phyloP scores from a whole-genome alignment of 2,329 filamentous ascomycete genomes.

The Exophiala mesophila region DNA sequence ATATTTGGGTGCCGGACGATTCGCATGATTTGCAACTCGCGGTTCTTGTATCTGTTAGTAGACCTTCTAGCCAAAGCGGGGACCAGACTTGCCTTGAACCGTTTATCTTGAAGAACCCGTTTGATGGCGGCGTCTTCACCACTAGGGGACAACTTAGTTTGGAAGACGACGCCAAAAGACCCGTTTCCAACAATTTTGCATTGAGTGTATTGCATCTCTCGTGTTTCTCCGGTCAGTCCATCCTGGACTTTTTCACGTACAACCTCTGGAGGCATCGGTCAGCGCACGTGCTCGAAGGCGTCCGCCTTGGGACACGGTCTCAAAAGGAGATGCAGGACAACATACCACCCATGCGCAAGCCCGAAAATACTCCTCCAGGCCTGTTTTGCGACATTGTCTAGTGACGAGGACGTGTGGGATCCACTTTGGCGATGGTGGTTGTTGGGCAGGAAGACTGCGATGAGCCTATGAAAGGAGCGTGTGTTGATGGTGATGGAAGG shows the following conservation, averaged over 20 bases:
- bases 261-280: constrained; percentile 61
- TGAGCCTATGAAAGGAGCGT: constrained; percentile 10
- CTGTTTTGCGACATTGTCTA: constrained; percentile 79
- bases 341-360: constrained; percentile 96
- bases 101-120: constrained; percentile 96
- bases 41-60: constrained; percentile 63
- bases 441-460: constrained; percentile 8
- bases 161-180: constrained; percentile 97
- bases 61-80: neutral
- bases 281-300: constrained; percentile 24
- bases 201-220: constrained; percentile 96
- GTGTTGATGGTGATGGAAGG: constrained; percentile 14
- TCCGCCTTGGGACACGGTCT: constrained; percentile 27
- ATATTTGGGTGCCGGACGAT: constrained; percentile 99
- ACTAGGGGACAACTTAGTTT: constrained; percentile 96
- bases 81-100: constrained; percentile 76
- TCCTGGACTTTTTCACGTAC: constrained; percentile 99
- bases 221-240: constrained; percentile 91
- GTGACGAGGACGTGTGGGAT: constrained; percentile 26
- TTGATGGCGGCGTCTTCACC: constrained; percentile 99
- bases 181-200: constrained; percentile 99
- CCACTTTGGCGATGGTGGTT: constrained; percentile 25
- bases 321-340: constrained; percentile 24
- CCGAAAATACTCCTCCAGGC: constrained; percentile 74
- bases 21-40: constrained; percentile 98